Percentiles rank a stretch among this genome's conserved stretches.
These are phyloP conservation scores for Colletotrichum eleusines DNA, from an alignment of 2,329 filamentous ascomycete species.

Conservation along the genomic window DNA sequence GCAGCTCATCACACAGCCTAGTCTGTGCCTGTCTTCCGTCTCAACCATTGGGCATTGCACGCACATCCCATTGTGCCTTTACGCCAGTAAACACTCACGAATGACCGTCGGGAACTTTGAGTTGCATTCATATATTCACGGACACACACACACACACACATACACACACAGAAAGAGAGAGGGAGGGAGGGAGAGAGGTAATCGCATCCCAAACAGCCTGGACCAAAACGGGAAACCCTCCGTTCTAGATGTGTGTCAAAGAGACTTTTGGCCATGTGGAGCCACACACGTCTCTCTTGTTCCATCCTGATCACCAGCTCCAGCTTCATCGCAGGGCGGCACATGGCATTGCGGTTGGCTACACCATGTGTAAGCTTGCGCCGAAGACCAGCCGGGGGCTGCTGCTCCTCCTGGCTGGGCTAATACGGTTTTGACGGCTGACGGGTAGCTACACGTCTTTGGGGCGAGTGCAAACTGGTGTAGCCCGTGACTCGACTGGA, in stretches of 20 bases:
- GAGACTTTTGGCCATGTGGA: slow-evolving; percentile 41
- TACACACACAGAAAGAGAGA: no score
- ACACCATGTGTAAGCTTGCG: slow-evolving; percentile 17
- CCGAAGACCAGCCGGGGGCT: background rate
- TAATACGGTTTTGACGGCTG: slow-evolving; percentile 29
- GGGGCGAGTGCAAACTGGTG: slow-evolving; percentile 20
- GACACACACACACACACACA: background rate
- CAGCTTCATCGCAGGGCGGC: background rate
- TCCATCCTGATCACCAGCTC: slow-evolving; percentile 23
- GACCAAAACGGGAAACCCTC: slow-evolving; percentile 37
- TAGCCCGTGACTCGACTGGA: slow-evolving; percentile 30
- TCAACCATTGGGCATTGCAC: slow-evolving; percentile 32
- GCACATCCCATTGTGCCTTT: background rate
- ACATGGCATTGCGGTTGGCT: slow-evolving; percentile 8
- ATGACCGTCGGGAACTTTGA: slow-evolving; percentile 17
- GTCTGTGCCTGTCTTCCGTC: slow-evolving; percentile 28
- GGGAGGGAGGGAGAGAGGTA: background rate
- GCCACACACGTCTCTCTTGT: slow-evolving; percentile 30
- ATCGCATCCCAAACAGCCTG: slow-evolving; percentile 36
- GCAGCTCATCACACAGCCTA: slow-evolving; percentile 5
- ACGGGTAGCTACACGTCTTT: slow-evolving; percentile 29
- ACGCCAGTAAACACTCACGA: slow-evolving; percentile 2
- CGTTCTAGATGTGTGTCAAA: slow-evolving; percentile 36
- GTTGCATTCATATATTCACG: slow-evolving; percentile 11
- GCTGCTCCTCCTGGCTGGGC: slow-evolving; percentile 4